phyloP scores from a whole-genome alignment of 345 rosid species.

The Citrus reticulata region DNA sequence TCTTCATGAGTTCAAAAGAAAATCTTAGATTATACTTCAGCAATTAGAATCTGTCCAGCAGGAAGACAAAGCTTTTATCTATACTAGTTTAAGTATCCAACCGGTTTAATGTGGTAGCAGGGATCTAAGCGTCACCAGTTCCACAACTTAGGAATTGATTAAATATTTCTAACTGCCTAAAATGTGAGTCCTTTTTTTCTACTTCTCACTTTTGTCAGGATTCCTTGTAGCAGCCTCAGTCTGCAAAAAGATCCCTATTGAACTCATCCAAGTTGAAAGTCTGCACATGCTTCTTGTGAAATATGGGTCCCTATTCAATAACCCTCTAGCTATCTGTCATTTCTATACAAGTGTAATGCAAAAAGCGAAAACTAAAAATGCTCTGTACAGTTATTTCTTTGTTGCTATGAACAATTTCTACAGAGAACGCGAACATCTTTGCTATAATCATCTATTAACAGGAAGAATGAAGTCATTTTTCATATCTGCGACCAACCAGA shows the following conservation, averaged over 20 bases:
- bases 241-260: background rate
- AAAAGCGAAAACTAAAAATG: background rate
- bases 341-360: background rate
- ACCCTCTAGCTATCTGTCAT: background rate
- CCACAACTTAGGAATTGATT: background rate
- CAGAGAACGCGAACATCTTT: background rate
- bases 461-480: background rate
- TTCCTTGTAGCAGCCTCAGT: background rate
- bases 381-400: background rate
- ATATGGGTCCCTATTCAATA: background rate
- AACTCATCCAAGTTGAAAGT: background rate
- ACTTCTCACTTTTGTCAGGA: background rate
- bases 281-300: background rate
- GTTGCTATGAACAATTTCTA: background rate
- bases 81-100: background rate
- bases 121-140: background rate
- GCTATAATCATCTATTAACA: background rate
- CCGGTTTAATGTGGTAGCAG: background rate
- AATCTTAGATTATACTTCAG: background rate
- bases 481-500: background rate
- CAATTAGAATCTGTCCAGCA: background rate
- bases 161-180: background rate
- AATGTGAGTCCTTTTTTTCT: background rate
- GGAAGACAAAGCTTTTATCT: background rate
- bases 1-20: background rate